Percentiles rank a stretch among this genome's conserved stretches.
Evolutionary conservation across 306 rosid genomes (phyloP).

Genomic region (Malus orientalis): DNA sequence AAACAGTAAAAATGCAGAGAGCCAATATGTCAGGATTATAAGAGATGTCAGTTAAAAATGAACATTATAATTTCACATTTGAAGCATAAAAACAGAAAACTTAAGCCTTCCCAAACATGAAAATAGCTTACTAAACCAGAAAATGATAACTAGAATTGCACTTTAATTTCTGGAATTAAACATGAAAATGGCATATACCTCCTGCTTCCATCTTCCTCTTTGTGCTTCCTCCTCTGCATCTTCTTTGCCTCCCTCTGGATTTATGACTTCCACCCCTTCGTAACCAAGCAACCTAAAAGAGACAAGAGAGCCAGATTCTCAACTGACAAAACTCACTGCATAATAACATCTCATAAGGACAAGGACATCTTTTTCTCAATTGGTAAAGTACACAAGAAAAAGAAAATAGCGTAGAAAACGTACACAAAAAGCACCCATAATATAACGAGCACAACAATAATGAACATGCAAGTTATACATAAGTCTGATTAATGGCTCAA

Average conservation of each 20-base stretch:
- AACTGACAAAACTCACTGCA: neutral
- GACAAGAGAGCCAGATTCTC: slow-evolving; percentile 17
- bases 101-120: neutral
- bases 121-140: too few relatives aligned
- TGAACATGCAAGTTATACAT: too few relatives aligned
- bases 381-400: neutral
- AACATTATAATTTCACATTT: neutral
- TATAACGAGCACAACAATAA: neutral
- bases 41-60: neutral
- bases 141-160: neutral
- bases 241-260: slow-evolving; percentile 93
- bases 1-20: neutral
- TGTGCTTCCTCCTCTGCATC: slow-evolving; percentile 85
- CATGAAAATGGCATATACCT: slow-evolving; percentile 34
- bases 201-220: slow-evolving; percentile 90
- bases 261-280: slow-evolving; percentile 89
- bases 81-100: neutral
- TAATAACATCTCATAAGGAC: neutral
- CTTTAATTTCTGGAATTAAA: neutral
- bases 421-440: neutral
- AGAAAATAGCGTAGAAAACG: neutral
- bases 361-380: neutral
- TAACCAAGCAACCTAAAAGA: slow-evolving; percentile 57
- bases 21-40: slow-evolving; percentile 13
- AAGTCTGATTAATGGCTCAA: neutral